Evolutionary conservation across 306 rosid genomes (phyloP).

Genomic region (Gynostemma pentaphyllum): DNA sequence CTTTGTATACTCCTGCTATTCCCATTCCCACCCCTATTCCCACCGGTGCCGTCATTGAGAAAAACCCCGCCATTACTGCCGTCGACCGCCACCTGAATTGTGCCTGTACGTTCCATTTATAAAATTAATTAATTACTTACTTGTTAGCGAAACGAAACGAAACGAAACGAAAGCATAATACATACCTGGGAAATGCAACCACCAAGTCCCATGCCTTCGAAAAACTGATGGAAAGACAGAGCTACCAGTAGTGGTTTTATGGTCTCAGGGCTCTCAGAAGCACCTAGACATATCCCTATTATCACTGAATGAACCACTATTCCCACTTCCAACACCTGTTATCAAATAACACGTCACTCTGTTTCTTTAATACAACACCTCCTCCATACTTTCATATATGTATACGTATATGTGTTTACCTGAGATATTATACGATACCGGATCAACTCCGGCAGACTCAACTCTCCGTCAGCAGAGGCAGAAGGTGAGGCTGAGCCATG

Average conservation of each 20-base stretch:
- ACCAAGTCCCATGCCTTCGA: conserved; percentile 89
- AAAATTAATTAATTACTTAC: no score
- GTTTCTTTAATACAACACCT: no score
- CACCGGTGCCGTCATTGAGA: conserved; percentile 69
- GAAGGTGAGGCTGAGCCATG: conserved; percentile 42
- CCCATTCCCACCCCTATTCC: conserved; percentile 61
- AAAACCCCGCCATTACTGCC: conserved; percentile 52
- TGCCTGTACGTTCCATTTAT: conserved; percentile 50
- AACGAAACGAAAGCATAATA: no score
- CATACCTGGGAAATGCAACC: conserved; percentile 84
- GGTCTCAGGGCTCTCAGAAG: conserved; percentile 34
- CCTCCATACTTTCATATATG: background rate
- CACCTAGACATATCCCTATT: conserved; percentile 63
- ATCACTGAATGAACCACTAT: conserved; percentile 80
- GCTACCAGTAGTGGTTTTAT: conserved; percentile 60
- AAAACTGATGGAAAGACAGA: conserved; percentile 78
- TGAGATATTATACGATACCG: conserved; percentile 71
- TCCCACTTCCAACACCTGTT: conserved; percentile 78
- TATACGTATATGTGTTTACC: conserved; percentile 21
- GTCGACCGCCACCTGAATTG: conserved; percentile 41
- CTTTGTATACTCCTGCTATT: conserved; percentile 38
- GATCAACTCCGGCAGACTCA: conserved; percentile 28
- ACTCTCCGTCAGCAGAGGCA: no score
- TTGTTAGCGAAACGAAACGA: no score
- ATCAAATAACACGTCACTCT: no score